phyloP scores from a whole-genome alignment of 2,329 filamentous ascomycete genomes.

The Acrodontium crateriforme region DNA sequence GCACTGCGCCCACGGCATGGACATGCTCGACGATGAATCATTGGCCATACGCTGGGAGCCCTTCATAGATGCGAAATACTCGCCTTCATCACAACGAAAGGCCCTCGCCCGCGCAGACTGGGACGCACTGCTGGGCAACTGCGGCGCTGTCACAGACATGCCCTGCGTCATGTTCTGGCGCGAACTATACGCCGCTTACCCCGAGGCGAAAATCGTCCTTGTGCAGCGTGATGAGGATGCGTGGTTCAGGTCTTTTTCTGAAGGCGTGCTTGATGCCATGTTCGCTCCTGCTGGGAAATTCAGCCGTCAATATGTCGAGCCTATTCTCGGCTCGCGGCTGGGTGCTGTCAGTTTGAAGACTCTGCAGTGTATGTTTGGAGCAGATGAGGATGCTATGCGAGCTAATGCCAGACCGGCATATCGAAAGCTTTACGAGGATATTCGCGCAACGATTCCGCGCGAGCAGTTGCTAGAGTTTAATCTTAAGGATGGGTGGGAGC shows the following conservation, averaged over 20 bases:
- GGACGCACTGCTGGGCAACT: slow-evolving; percentile 18
- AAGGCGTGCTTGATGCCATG: slow-evolving; percentile 1
- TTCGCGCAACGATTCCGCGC: slow-evolving; percentile 11
- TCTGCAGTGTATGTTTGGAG: no score
- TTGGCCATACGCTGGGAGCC: no score
- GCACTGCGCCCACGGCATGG: no score
- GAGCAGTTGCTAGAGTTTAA: slow-evolving; percentile 21
- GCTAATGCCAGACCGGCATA: slow-evolving; percentile 2
- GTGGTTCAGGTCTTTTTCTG: slow-evolving; percentile 11
- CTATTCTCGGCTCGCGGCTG: no score
- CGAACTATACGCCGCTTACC: slow-evolving; percentile 15
- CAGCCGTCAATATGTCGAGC: no score
- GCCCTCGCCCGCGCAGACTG: slow-evolving; percentile 36
- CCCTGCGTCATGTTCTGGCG: slow-evolving; percentile 2
- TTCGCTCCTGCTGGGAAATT: no score
- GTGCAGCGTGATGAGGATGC: slow-evolving; percentile 10
- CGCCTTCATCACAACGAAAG: slow-evolving; percentile 92
- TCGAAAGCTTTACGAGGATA: slow-evolving; percentile 2
- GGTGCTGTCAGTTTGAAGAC: no score
- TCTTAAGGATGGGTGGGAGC: slow-evolving; percentile 24
- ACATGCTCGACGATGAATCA: no score
- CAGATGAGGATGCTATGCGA: no score
- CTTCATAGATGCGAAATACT: no score
- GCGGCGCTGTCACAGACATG: slow-evolving; percentile 21
- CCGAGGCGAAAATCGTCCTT: slow-evolving; percentile 11